phyloP scores from a whole-genome alignment of 164 flowering plant genomes.

The Stephania cephalantha region DNA sequence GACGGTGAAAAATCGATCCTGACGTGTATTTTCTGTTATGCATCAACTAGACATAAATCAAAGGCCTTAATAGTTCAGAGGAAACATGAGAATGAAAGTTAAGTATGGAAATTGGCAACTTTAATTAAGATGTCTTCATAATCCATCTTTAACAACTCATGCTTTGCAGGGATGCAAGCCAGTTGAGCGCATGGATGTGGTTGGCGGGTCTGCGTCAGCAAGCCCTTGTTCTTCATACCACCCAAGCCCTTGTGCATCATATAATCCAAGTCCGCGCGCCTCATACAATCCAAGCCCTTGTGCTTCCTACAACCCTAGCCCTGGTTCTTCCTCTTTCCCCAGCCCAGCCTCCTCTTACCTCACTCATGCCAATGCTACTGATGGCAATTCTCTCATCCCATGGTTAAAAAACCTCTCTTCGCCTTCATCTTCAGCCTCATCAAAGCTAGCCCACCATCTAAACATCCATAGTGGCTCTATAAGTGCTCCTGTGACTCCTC shows the following conservation, averaged over 20 bases:
- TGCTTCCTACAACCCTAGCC: conserved; percentile 72
- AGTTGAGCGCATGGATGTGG: conserved; percentile 47
- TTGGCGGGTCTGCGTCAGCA: conserved; percentile 61
- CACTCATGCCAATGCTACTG: conserved; percentile 32
- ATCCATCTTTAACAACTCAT: not conserved
- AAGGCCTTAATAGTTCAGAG: not conserved
- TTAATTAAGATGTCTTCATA: not conserved
- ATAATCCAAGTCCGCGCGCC: conserved; percentile 62
- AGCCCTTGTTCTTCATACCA: conserved; percentile 79
- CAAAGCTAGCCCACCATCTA: conserved; percentile 56
- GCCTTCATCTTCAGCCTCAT: conserved; percentile 45
- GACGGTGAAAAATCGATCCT: no score
- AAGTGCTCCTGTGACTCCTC: conserved; percentile 96
- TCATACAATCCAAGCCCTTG: conserved; percentile 69
- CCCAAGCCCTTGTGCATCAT: conserved; percentile 60
- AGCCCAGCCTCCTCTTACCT: conserved; percentile 54
- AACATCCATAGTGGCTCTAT: conserved; percentile 71
- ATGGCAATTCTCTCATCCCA: conserved; percentile 82
- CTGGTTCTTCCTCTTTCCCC: conserved; percentile 65
- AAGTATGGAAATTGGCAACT: not conserved
- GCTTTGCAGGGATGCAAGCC: conserved; percentile 73
- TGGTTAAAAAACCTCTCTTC: conserved; percentile 94
- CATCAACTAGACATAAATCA: no score
- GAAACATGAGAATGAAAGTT: not conserved
- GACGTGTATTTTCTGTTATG: no score